Evolutionary conservation across 2,329 filamentous ascomycete genomes (phyloP), one percentile per base, ranked within the genome.

Genomic region (Ophiosphaerella korrae): DNA sequence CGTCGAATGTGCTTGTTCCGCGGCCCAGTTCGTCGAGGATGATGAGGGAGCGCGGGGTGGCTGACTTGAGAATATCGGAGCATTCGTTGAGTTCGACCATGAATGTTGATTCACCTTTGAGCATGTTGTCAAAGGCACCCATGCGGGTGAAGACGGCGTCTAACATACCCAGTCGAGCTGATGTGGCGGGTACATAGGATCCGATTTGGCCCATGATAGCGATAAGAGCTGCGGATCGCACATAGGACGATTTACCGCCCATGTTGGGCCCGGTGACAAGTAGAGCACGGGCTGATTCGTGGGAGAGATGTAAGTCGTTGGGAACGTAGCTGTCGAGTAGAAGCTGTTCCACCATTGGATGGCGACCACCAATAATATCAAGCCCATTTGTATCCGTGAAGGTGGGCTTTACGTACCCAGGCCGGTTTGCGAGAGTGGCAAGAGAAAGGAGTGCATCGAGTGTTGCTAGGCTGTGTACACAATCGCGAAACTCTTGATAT

Each of bases 31-130:
- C 94, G 75, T 99, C 94, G 5, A 99, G 84, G 38, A 99, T 91
- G 55, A 99, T 88, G 6, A 99, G 82, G 38, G 86, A 90, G 39
- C 90, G 85, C 1, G 89, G 86, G 0, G 92, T 94, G 0, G 93
- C 94, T 65, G 90, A 85, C 68, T 94, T 93, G 21, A 99, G 82
- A 62, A 99, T 97, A 53, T 92, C 87, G 1, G 89, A 87, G 1
- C 94, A 97, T 74, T 99, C 94, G 32, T 88, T 91, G 2, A 99
- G 84, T 71, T 99, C 94, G 47, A 99, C 92, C 92, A 97, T 97
- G 77, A 99, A 99, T 11, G 94, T 99, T 21, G 86, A 90, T 75
- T 99, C 94, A 64, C 92, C 92, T 4, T 90, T 89, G 71, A 97
- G 89, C 77, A 99, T 90, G 71, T 97, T 97, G 75, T 99, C 94